These are phyloP conservation scores for Protostelium mycophagum DNA, from an alignment of 78 protist species.

Conservation along the genomic window DNA sequence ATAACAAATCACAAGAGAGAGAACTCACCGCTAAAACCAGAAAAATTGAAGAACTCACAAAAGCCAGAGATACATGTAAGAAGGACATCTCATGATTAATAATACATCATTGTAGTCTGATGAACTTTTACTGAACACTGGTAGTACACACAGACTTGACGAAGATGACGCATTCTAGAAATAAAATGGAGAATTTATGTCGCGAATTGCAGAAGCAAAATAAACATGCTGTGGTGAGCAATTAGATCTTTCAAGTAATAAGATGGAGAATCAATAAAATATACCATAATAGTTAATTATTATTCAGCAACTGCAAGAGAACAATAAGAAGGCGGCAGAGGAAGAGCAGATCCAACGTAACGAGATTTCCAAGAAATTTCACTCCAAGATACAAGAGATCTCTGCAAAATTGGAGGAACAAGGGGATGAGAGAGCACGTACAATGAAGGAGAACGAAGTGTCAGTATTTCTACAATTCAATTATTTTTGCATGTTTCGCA, in stretches of 20 bases:
- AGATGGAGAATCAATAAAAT: background rate
- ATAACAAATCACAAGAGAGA: background rate
- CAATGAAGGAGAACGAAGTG: background rate
- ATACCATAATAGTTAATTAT: background rate
- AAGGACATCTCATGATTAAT: background rate
- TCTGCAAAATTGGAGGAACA: background rate
- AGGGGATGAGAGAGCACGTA: background rate
- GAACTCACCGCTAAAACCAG: background rate
- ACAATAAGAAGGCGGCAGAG: background rate
- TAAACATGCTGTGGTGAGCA: background rate
- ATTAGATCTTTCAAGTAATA: too few species aligned
- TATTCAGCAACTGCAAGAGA: background rate
- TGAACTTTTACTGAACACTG: background rate
- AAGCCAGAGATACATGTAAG: background rate
- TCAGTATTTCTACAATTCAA: background rate
- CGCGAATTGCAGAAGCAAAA: slow-evolving; percentile 21
- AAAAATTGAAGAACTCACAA: background rate
- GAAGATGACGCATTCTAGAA: background rate
- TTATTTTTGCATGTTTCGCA: background rate
- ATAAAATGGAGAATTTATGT: slow-evolving; percentile 15
- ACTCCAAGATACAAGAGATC: background rate
- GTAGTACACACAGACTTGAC: background rate
- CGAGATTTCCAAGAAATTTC: slow-evolving; percentile 10
- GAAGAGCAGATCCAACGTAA: background rate
- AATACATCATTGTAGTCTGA: background rate